Conservation (phyloP, 176 grass and related monocot genomes). For the Olyra latifolia region DNA sequence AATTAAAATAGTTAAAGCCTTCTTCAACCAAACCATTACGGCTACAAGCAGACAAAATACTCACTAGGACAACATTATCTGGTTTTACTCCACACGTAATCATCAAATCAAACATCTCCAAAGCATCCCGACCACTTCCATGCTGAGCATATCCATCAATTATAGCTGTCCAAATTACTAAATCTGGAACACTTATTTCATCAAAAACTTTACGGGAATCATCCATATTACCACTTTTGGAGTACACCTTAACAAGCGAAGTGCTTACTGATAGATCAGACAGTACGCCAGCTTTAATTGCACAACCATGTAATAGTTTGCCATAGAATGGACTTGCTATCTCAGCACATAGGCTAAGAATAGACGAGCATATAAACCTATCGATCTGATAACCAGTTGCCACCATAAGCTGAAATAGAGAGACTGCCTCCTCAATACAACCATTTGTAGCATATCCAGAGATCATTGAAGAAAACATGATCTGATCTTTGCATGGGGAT, state of each 20-base stretch:
- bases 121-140: slow-evolving; percentile 58
- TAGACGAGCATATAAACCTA: slow-evolving; percentile 60
- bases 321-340: slow-evolving; percentile 48
- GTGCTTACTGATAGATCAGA: slow-evolving; percentile 59
- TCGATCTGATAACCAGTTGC: slow-evolving; percentile 45
- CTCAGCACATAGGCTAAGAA: slow-evolving; percentile 63
- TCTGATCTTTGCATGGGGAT: slow-evolving; percentile 51
- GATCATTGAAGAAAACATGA: slow-evolving; percentile 61
- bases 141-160: slow-evolving; percentile 83
- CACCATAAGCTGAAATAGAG: slow-evolving; percentile 44
- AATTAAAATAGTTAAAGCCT: slow-evolving; percentile 61
- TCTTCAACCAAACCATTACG: slow-evolving; percentile 66
- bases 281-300: slow-evolving; percentile 51
- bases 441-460: slow-evolving; percentile 62
- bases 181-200: slow-evolving; percentile 57
- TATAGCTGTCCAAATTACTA: slow-evolving; percentile 78
- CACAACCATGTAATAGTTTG: slow-evolving; percentile 52
- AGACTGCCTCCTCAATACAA: slow-evolving; percentile 57
- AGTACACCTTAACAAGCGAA: slow-evolving; percentile 67
- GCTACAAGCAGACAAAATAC: slow-evolving; percentile 71
- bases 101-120: slow-evolving; percentile 58
- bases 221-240: slow-evolving; percentile 64
- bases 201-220: slow-evolving; percentile 75
- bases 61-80: slow-evolving; percentile 51
- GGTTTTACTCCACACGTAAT: slow-evolving; percentile 53